These are phyloP conservation scores for Gremmenia infestans DNA, from an alignment of 2,329 filamentous ascomycete genomes.

Conservation along the genomic window DNA sequence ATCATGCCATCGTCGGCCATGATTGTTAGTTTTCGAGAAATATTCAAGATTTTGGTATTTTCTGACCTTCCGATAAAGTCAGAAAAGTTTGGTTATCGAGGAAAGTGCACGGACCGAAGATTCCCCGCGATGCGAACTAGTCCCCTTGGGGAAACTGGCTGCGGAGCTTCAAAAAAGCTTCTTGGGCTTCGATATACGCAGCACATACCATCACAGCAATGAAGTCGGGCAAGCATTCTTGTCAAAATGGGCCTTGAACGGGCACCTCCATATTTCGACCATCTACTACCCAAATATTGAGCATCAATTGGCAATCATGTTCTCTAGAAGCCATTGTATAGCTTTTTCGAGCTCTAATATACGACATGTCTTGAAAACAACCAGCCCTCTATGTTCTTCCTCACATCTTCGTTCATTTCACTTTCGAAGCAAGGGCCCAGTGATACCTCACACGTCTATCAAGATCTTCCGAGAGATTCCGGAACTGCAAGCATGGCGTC, in stretches of 20 bases:
- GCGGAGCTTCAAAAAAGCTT: conserved; percentile 9
- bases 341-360: neutral
- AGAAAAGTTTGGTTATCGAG: conserved; percentile 20
- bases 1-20: conserved; percentile 97
- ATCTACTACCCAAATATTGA: neutral
- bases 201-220: conserved; percentile 30
- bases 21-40: conserved; percentile 9
- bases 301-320: conserved; percentile 10
- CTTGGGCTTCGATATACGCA: conserved; percentile 28
- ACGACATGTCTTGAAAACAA: conserved; percentile 1
- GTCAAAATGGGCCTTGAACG: conserved; percentile 24
- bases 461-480: conserved; percentile 72
- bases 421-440: conserved; percentile 15
- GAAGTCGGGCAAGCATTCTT: conserved; percentile 6
- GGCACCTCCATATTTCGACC: conserved; percentile 5
- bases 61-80: conserved; percentile 6
- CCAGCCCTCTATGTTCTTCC: conserved; percentile 13
- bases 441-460: conserved; percentile 53
- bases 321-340: neutral
- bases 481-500: conserved; percentile 65
- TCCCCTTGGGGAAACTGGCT: conserved; percentile 3
- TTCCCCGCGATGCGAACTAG: conserved; percentile 11
- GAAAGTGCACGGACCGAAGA: conserved; percentile 15
- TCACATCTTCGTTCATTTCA: conserved; percentile 6
- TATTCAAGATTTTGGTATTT: neutral